phyloP scores from a whole-genome alignment of 1,284 basidiomycete species.

The Spongispora temasekensis region DNA sequence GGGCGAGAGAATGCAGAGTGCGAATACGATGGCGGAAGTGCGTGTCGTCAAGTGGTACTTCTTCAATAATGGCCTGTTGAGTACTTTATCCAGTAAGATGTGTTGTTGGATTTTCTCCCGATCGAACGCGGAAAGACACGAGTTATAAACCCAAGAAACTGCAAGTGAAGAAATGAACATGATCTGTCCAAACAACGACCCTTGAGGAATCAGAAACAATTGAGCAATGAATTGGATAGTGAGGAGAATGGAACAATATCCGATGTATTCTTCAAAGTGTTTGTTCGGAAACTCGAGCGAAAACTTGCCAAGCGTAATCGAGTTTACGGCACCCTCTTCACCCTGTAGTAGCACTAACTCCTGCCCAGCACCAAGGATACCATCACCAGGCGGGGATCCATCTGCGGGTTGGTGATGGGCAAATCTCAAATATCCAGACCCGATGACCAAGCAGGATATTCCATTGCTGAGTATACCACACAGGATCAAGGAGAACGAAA shows the following conservation, averaged over 20 bases:
- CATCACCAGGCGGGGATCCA: slow-evolving; percentile 25
- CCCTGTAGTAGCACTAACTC: slow-evolving; percentile 25
- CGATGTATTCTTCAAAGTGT: slow-evolving; percentile 18
- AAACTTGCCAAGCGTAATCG: slow-evolving; percentile 26
- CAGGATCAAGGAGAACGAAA: slow-evolving; percentile 28
- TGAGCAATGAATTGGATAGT: slow-evolving; percentile 31
- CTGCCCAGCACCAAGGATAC: slow-evolving; percentile 18
- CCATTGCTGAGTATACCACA: slow-evolving; percentile 32
- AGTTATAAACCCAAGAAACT: slow-evolving; percentile 31
- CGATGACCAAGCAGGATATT: slow-evolving; percentile 28
- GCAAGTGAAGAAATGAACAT: slow-evolving; percentile 31
- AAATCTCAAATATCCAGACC: slow-evolving; percentile 22
- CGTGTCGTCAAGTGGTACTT: slow-evolving; percentile 25
- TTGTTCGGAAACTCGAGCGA: slow-evolving; percentile 17
- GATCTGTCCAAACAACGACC: slow-evolving; percentile 30
- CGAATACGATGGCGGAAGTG: slow-evolving; percentile 26
- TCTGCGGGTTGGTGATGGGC: slow-evolving; percentile 20
- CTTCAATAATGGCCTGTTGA: slow-evolving; percentile 10
- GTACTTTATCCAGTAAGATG: slow-evolving; percentile 21
- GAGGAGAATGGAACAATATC: slow-evolving; percentile 24
- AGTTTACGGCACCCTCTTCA: slow-evolving; percentile 27
- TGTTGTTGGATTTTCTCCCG: slow-evolving; percentile 26
- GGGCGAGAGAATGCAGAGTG: slow-evolving; percentile 22
- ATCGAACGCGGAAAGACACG: slow-evolving; percentile 27
- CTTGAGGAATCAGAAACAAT: slow-evolving; percentile 19